Evolutionary conservation across 768 basidiomycete species (phyloP).

Genomic region (Lyophyllum shimeji): DNA sequence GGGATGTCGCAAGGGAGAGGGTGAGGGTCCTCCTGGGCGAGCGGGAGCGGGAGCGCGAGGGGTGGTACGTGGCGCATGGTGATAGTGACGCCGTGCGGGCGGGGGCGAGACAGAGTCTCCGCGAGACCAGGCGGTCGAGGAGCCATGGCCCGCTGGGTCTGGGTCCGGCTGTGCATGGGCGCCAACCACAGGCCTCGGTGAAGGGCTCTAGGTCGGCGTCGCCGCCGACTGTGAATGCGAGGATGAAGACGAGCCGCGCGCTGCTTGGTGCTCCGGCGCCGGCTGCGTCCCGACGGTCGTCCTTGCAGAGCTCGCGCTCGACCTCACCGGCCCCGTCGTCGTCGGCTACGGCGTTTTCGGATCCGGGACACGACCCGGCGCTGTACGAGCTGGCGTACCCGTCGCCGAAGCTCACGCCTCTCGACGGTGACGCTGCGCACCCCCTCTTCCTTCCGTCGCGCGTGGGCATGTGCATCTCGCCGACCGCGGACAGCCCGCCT

Average conservation of each 20-base stretch:
- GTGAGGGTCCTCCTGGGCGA: slow-evolving; percentile 25
- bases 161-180: neutral
- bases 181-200: neutral
- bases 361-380: neutral
- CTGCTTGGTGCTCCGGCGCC: neutral
- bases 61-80: neutral
- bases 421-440: neutral
- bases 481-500: too few species aligned
- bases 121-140: slow-evolving; percentile 3
- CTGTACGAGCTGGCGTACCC: neutral
- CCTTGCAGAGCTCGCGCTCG: neutral
- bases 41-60: too few species aligned
- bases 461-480: too few species aligned
- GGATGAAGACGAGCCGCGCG: neutral
- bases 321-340: slow-evolving; percentile 4
- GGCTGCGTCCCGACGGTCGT: neutral
- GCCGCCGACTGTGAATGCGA: neutral
- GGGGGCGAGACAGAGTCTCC: neutral
- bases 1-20: slow-evolving; percentile 32
- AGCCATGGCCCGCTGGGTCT: neutral
- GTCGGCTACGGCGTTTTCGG: neutral
- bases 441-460: neutral
- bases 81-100: too few species aligned
- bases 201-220: neutral
- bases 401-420: neutral